Evolutionary conservation across 768 basidiomycete genomes (phyloP).

Genomic region (Auriscalpium microsporum): DNA sequence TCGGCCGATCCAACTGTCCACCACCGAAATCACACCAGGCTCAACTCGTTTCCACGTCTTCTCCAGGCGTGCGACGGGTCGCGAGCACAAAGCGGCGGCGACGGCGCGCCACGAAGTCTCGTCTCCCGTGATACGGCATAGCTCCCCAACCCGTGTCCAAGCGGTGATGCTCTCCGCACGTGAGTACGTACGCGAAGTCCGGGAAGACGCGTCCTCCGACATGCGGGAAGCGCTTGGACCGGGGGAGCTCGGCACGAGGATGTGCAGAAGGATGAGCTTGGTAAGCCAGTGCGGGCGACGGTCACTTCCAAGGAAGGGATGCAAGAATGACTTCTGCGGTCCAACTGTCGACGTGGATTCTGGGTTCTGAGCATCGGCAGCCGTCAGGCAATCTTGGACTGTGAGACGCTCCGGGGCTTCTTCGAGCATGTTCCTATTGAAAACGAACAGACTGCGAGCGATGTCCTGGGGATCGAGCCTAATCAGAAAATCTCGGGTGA

Average conservation of each 20-base stretch:
- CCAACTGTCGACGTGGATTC: background rate
- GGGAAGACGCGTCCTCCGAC: conserved; percentile 19
- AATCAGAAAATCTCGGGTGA: conserved; percentile 59
- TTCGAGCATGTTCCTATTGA: conserved; percentile 43
- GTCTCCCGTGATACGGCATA: conserved; percentile 64
- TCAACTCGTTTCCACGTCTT: conserved; percentile 79
- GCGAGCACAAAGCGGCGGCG: conserved; percentile 56
- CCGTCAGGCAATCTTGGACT: conserved; percentile 25
- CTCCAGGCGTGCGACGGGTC: conserved; percentile 66
- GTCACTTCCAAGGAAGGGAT: conserved; percentile 56
- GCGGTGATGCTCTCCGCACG: conserved; percentile 64
- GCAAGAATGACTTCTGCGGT: background rate
- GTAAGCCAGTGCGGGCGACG: conserved; percentile 78
- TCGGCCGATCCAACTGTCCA: conserved; percentile 58
- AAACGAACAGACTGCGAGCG: conserved; percentile 53
- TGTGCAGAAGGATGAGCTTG: conserved; percentile 58
- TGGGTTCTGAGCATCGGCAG: conserved; percentile 3
- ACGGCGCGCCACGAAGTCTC: conserved; percentile 77
- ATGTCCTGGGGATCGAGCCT: conserved; percentile 53
- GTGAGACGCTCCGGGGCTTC: conserved; percentile 46
- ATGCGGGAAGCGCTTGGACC: conserved; percentile 19
- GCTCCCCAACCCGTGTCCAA: conserved; percentile 69
- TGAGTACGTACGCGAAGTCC: conserved; percentile 54
- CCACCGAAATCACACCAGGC: conserved; percentile 40
- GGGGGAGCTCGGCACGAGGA: conserved; percentile 53